A percentile compares a stretch with the other conserved stretches of the same genome.
These are phyloP conservation scores for Claviceps monticola DNA, from an alignment of 2,329 filamentous ascomycete genomes.

Conservation along the genomic window DNA sequence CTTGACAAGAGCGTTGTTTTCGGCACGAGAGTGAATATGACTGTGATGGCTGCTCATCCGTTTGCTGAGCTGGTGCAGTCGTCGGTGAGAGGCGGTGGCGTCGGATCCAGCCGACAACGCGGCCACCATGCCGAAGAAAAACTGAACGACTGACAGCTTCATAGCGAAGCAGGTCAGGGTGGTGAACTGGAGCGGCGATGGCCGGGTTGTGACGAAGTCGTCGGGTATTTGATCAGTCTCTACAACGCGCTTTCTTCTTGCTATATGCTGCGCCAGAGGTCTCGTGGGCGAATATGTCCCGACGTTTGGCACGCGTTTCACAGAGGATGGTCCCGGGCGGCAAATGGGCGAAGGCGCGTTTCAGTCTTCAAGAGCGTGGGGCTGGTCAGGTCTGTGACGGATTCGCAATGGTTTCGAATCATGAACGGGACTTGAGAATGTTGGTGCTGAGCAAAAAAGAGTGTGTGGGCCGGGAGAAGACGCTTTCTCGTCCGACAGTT, in stretches of 20 bases:
- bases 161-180: slow-evolving; percentile 22
- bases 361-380: background rate
- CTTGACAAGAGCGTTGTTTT: slow-evolving; percentile 29
- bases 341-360: background rate
- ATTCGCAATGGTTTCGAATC: background rate
- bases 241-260: background rate
- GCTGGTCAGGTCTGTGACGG: background rate
- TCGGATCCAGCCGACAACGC: slow-evolving; percentile 27
- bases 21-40: slow-evolving; percentile 9
- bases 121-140: slow-evolving; percentile 34
- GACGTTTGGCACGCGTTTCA: background rate
- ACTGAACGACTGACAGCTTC: slow-evolving; percentile 37
- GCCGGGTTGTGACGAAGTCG: background rate
- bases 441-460: background rate
- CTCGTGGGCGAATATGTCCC: background rate
- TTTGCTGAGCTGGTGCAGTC: slow-evolving; percentile 26
- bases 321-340: background rate
- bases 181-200: background rate
- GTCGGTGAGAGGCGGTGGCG: slow-evolving; percentile 18
- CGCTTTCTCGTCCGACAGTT: background rate
- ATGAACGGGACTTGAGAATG: too few species aligned
- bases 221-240: background rate
- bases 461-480: background rate
- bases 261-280: background rate
- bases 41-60: slow-evolving; percentile 15